phyloP scores from a whole-genome alignment of 1,284 basidiomycete species.

The Inonotus obliquus region DNA sequence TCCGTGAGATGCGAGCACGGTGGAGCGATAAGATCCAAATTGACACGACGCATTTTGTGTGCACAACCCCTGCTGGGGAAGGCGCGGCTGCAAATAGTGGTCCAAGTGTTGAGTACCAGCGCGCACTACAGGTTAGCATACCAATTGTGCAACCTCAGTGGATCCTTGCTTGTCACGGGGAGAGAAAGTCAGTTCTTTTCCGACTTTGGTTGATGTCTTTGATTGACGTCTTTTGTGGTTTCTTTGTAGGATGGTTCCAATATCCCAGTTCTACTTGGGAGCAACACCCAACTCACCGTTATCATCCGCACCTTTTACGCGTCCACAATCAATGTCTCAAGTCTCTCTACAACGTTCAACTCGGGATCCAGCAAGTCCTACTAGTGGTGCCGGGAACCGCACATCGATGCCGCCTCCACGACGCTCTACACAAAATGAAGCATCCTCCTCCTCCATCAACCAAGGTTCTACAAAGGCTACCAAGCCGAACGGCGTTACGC shows the following conservation, averaged over 20 bases:
- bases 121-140: slow-evolving; percentile 84
- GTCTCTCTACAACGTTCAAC: slow-evolving; percentile 43
- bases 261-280: slow-evolving; percentile 78
- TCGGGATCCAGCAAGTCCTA: slow-evolving; percentile 24
- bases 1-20: slow-evolving; percentile 80
- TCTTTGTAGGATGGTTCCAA: slow-evolving; percentile 72
- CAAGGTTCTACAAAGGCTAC: slow-evolving; percentile 22
- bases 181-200: slow-evolving; percentile 59
- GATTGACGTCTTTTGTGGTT: background rate
- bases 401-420: slow-evolving; percentile 58
- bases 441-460: slow-evolving; percentile 40
- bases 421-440: slow-evolving; percentile 28
- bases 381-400: slow-evolving; percentile 34
- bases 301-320: slow-evolving; percentile 42
- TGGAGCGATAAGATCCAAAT: slow-evolving; percentile 93
- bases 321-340: slow-evolving; percentile 76
- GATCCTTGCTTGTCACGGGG: slow-evolving; percentile 80
- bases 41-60: slow-evolving; percentile 95
- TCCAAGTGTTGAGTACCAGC: slow-evolving; percentile 84
- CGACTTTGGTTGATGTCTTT: background rate
- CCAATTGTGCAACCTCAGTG: slow-evolving; percentile 89
- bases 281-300: slow-evolving; percentile 46
- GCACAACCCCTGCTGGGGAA: slow-evolving; percentile 76
- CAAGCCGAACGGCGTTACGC: slow-evolving; percentile 20
- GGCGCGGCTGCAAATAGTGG: slow-evolving; percentile 56